phyloP scores from a whole-genome alignment of 2,329 filamentous ascomycete species.

The Alternaria consortialis region DNA sequence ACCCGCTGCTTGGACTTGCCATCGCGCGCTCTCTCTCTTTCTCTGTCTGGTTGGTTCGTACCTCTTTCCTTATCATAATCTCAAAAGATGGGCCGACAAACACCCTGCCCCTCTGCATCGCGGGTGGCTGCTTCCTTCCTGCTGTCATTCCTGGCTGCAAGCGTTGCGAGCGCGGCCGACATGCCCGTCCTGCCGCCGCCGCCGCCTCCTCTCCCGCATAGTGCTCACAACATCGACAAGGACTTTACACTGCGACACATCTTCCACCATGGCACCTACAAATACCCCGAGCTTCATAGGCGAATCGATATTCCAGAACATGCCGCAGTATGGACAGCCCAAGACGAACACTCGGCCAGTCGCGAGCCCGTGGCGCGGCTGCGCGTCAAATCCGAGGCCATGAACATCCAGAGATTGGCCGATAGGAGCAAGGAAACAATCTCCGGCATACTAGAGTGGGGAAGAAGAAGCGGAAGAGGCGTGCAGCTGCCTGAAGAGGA shows the following conservation, averaged over 20 bases:
- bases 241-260: conserved; percentile 76
- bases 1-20: neutral
- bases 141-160: conserved; percentile 71
- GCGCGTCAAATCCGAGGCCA: conserved; percentile 67
- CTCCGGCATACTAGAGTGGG: conserved; percentile 78
- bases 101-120: conserved; percentile 62
- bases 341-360: conserved; percentile 60
- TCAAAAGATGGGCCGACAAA: conserved; percentile 40
- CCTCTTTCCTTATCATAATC: neutral
- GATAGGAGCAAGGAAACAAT: conserved; percentile 81
- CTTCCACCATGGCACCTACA: conserved; percentile 86
- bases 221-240: conserved; percentile 30
- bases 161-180: conserved; percentile 51
- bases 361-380: conserved; percentile 57
- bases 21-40: neutral
- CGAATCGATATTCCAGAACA: conserved; percentile 74
- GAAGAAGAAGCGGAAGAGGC: conserved; percentile 73
- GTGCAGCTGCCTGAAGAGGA: conserved; percentile 74
- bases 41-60: neutral
- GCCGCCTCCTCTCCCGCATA: conserved; percentile 29
- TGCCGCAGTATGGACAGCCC: conserved; percentile 69
- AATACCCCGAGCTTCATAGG: conserved; percentile 79
- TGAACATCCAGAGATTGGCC: conserved; percentile 80
- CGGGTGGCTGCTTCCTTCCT: conserved; percentile 71
- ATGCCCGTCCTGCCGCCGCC: conserved; percentile 36